Evolutionary conservation across 2,329 filamentous ascomycete genomes (phyloP), one percentile per base, ranked within the genome.

Genomic region (Colletotrichum incanum): DNA sequence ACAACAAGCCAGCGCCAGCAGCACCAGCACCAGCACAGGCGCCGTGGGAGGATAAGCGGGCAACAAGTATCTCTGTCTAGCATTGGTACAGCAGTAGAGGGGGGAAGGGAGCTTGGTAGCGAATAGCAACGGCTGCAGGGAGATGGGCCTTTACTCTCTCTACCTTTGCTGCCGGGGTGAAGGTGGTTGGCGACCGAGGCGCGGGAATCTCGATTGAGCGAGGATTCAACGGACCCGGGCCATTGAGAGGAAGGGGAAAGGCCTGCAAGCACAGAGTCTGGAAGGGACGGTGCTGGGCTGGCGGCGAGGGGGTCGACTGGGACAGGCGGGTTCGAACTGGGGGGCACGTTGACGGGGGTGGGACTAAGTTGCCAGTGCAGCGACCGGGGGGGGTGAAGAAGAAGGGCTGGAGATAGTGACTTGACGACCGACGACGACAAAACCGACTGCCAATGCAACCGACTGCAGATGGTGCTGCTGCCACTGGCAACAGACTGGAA

Each of bases 211-310:
- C 50, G 61, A 45, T 60, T 28, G 28, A 62, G 16, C n/a, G 56
- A 67, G 58, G 43, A 52, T 37, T 37, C 34, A 14, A 52, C 6
- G 65, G 49, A 37, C 49, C 47, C 34, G 39, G 28, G 28, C 56
- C 56, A 67, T 50, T 56, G 26, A 62, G 56, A 50, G 43, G 56
- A 61, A 71, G 52, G 23, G 68, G 50, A 63, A 67, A 62, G 50
- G 56, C 64, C 56, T 68, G 64, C 58, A 56, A 61, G 65, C 64
- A 56, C 18, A 12, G 34, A 37, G 45, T 62, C 31, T 50, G 14
- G 62, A 56, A 66, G 26, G 45, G 55, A 49, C 55, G 18, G 41
- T 56, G 34, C 12, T 20, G 34, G 47, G n/a, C 45, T 41, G 45
- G 12, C 16, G 56, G 31, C 31, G 23, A 63, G 23, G 60, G 60